These are phyloP conservation scores for Russula virescens DNA, from an alignment of 768 basidiomycete genomes.

Conservation along the genomic window DNA sequence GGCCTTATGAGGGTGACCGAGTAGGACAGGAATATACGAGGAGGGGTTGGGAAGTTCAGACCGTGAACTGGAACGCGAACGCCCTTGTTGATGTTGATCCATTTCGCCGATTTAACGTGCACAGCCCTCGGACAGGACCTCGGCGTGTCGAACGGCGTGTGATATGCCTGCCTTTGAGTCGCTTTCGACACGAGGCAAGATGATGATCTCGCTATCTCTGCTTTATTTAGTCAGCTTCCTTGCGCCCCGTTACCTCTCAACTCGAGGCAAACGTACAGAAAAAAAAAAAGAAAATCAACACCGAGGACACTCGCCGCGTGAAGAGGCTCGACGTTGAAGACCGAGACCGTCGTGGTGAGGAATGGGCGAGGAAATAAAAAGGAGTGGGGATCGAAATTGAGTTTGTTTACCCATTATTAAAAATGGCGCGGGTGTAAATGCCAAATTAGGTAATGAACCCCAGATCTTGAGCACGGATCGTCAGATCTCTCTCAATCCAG, in stretches of 20 bases:
- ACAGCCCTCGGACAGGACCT: conserved; percentile 15
- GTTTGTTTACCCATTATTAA: neutral
- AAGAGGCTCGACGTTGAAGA: neutral
- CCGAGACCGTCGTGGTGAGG: neutral
- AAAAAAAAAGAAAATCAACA: neutral
- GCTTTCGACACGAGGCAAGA: conserved; percentile 17
- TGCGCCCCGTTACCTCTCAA: neutral
- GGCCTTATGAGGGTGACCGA: conserved; percentile 16
- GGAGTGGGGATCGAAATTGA: neutral
- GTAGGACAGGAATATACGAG: neutral
- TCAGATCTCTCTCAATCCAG: conserved; percentile 7
- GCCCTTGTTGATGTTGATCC: conserved; percentile 16
- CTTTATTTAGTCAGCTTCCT: conserved; percentile 6
- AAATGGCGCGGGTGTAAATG: neutral
- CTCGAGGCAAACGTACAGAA: neutral
- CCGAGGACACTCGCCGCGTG: neutral
- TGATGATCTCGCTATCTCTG: neutral
- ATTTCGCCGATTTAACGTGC: conserved; percentile 5
- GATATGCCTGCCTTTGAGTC: conserved; percentile 19
- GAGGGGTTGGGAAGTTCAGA: conserved; percentile 12
- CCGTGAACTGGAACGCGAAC: conserved; percentile 21
- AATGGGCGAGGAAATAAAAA: neutral
- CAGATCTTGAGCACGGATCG: conserved; percentile 21
- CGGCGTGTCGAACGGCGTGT: conserved; percentile 15
- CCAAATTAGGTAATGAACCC: conserved; percentile 18